A percentile compares a stretch with the other conserved stretches of the same genome.
Conservation (phyloP, 2,329 filamentous ascomycete species). For the Aspergillus texensis region DNA sequence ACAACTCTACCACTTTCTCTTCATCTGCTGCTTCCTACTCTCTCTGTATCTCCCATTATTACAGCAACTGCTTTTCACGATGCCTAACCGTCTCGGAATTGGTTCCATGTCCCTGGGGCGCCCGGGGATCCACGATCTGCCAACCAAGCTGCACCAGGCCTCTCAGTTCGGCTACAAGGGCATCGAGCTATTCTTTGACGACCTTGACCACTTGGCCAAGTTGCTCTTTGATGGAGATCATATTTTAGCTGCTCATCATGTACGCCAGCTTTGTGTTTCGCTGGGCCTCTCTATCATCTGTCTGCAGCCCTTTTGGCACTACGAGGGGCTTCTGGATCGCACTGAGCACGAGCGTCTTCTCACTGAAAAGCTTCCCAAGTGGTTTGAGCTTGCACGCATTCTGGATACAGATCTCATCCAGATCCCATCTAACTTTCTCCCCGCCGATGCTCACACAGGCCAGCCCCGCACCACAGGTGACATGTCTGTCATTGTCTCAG, state of each 20-base stretch:
- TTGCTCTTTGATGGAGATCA: slow-evolving; percentile 27
- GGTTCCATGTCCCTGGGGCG: slow-evolving; percentile 77
- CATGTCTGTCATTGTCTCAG: slow-evolving; percentile 59
- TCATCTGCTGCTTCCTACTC: not conserved
- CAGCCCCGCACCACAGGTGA: slow-evolving; percentile 51
- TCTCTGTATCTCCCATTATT: not conserved
- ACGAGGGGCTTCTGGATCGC: slow-evolving; percentile 71
- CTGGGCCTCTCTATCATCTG: slow-evolving; percentile 47
- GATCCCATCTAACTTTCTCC: slow-evolving; percentile 71
- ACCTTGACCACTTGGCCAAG: slow-evolving; percentile 34
- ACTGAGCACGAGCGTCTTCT: slow-evolving; percentile 59
- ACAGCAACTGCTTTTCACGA: slow-evolving; percentile 11
- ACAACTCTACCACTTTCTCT: not conserved
- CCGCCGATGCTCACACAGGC: slow-evolving; percentile 37
- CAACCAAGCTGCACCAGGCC: slow-evolving; percentile 70
- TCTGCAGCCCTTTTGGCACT: slow-evolving; percentile 77
- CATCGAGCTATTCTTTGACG: slow-evolving; percentile 42
- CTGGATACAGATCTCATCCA: slow-evolving; percentile 73
- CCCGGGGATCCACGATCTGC: slow-evolving; percentile 68
- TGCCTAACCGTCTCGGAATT: slow-evolving; percentile 59
- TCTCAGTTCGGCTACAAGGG: slow-evolving; percentile 43
- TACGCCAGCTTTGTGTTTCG: slow-evolving; percentile 52
- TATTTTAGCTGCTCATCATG: slow-evolving; percentile 33
- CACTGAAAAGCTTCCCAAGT: slow-evolving; percentile 63
- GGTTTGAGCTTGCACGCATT: slow-evolving; percentile 67